Percentiles rank a stretch among this genome's conserved stretches.
Evolutionary conservation across 352 stramenopile genomes (phyloP).

Genomic region (Globisporangium emineosum): DNA sequence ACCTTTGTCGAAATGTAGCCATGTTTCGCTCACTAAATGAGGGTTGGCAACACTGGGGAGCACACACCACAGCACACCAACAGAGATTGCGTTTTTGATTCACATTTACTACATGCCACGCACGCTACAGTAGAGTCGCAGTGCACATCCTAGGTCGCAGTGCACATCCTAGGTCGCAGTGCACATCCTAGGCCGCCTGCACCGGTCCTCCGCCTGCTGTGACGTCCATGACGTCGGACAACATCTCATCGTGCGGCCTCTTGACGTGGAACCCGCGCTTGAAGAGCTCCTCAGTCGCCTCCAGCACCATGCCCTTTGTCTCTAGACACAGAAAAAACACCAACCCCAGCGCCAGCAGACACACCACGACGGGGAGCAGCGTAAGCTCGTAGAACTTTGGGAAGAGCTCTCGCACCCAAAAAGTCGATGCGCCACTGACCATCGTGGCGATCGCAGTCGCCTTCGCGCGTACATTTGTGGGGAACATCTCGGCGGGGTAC

Average conservation of each 20-base stretch:
- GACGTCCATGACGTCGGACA: conserved; percentile 5
- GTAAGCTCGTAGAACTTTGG: conserved; percentile 10
- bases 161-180: too few relatives aligned
- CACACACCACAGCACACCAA: not conserved
- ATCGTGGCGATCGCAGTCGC: conserved; percentile 38
- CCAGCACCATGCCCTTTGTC: conserved; percentile 45
- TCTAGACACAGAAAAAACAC: conserved; percentile 51
- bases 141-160: too few relatives aligned
- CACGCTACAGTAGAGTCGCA: too few relatives aligned
- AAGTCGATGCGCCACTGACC: conserved; percentile 23
- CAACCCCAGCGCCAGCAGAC: conserved; percentile 30
- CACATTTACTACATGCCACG: too few relatives aligned
- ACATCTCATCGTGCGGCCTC: conserved; percentile 15
- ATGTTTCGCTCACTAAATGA: too few relatives aligned
- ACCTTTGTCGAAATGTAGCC: not conserved
- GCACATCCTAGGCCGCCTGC: not conserved
- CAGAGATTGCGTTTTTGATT: not conserved
- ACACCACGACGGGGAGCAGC: conserved; percentile 1
- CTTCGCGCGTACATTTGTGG: conserved; percentile 41
- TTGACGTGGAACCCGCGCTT: conserved; percentile 28
- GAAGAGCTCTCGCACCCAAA: conserved; percentile 18
- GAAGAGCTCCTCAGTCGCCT: conserved; percentile 61
- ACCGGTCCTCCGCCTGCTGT: not conserved
- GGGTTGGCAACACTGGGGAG: too few relatives aligned
- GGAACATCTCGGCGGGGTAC: conserved; percentile 55